Evolutionary conservation across 176 grass and related monocot genomes (phyloP), one percentile per base, ranked within the genome.

Genomic region (Triticum turgidum): DNA sequence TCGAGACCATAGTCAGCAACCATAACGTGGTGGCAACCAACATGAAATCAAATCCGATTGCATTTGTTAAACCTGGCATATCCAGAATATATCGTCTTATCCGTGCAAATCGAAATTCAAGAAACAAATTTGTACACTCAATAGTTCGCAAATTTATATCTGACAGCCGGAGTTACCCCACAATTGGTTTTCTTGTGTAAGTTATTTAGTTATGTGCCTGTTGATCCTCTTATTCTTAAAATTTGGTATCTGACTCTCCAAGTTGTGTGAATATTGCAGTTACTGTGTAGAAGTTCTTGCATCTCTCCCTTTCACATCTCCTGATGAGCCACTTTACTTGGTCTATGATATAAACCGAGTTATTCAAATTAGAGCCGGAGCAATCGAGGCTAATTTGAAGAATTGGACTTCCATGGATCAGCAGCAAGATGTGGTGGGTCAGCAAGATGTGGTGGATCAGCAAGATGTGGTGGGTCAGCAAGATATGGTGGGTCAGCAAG

Each of bases 271-370:
- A 85, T 27, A 41, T 77, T 97, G 90, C 89, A 99, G 97, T 54
- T 99, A 99, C 82, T 99, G 97, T 82, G 87, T 86, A 20, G 97
- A 99, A 89, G 91, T 99, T 87, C 94, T 99, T 88, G 90, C 94
- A 27, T 91, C 90, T 76, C 90, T 99, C 81, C 97, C 97, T 1
- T 99, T 99, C 87, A 94, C 94, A 73, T 87, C 83, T 17, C 92
- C 87, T 35, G 97, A 99, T 89, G 97, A 99, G 77, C 97, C 97
- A 33, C 92, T 99, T 79, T 97, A 99, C 73, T 85, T 99, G 89
- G 96, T 99, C 69, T 97, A 99, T 81, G 94, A 97, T 85, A 99
- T 99, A 89, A 99, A 99, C 89, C 86, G 97, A 85, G 81, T 99
- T 85, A 90, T 99, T 91, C 94, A 97, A 85, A 69, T 99, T 61